Evolutionary conservation across 1,284 basidiomycete species (phyloP).

Genomic region (Rhodotorula sp.): DNA sequence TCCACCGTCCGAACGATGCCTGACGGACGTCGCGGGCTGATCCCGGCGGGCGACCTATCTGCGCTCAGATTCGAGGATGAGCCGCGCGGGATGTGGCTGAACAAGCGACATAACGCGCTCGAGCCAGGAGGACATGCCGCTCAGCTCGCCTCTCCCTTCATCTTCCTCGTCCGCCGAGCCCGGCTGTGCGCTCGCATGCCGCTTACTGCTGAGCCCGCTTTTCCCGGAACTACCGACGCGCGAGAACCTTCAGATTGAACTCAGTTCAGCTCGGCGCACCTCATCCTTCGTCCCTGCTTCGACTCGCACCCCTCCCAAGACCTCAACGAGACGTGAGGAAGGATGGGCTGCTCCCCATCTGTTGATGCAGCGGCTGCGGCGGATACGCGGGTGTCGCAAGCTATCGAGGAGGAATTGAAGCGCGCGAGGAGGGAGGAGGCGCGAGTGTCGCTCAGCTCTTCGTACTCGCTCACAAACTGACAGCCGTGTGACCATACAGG

Average conservation of each 20-base stretch:
- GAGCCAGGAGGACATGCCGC: too few species aligned
- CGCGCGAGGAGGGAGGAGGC: constrained; percentile 7
- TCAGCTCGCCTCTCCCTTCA: too few species aligned
- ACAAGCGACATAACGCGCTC: too few species aligned
- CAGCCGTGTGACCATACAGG: neutral
- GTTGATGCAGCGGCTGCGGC: constrained; percentile 1
- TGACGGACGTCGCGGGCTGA: too few species aligned
- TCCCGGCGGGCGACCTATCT: neutral
- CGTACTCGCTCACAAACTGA: neutral
- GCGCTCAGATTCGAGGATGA: too few species aligned
- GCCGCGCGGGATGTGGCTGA: too few species aligned
- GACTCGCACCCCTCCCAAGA: neutral
- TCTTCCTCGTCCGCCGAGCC: too few species aligned
- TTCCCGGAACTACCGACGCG: too few species aligned
- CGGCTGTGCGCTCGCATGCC: neutral
- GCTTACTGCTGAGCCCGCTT: too few species aligned
- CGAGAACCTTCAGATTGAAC: neutral
- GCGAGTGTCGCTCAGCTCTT: constrained; percentile 50
- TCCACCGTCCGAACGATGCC: neutral
- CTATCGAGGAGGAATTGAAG: constrained; percentile 22
- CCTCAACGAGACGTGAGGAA: neutral
- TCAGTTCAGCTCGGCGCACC: neutral
- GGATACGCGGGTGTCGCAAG: neutral
- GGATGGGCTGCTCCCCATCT: constrained; percentile 13
- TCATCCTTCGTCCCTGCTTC: neutral